Base-by-base conservation (phyloP, 495 filamentous ascomycete species). In the Aspergillus mulundensis region DNA sequence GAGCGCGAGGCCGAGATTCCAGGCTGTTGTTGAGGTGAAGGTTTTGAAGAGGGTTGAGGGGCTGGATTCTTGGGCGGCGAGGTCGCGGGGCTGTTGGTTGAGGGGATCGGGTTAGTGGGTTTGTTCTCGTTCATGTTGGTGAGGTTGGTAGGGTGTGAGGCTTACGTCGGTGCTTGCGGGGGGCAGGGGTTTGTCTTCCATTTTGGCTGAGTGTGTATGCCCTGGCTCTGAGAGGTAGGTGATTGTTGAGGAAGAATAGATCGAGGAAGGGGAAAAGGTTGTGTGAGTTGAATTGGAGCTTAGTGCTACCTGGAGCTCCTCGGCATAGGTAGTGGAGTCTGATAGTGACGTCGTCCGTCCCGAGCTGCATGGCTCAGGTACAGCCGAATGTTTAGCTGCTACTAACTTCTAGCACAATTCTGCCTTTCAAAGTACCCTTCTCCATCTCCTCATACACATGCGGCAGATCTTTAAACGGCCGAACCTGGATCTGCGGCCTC, bases 1-100 rank as follows among this genome's bases (percentile, higher is more conserved):
- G 14, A 91, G 79, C 19, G 81, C 77, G 42, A 71, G 75, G 44
- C 87, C 87, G 23, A 91, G 78, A 12, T 76, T 68, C 82, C 81
- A 89, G 51, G 87, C 88, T 41, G 85, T 84, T 20, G 74, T 70
- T 18, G 80, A 64, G 20, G 85, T 88, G 75, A 92, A 91, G 54
- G 75, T 67, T 34, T 72, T 64, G 64, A 91, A 81, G 40, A 76
- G 67, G 56, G 87, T 75, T 5, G 76, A 70, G 25, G 60, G 28
- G 61, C 67, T 71, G 54, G 70, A 62, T 69, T 87, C 84, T 57
- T 72, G 72, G 34, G 69, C 59, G 39, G 77, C 68, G 30, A 87
- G 83, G 53, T 62, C 62, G 24, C 72, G 66, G 54, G 80, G 65
- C 79, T 82, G 53, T 45, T 7, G n/a, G n/a, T n/a, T n/a, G 25